A percentile compares a stretch with the other conserved stretches of the same genome.
These are phyloP conservation scores for Jimgerdemannia lactiflua DNA, from an alignment of 192 early-diverging fungal genomes.

Conservation along the genomic window DNA sequence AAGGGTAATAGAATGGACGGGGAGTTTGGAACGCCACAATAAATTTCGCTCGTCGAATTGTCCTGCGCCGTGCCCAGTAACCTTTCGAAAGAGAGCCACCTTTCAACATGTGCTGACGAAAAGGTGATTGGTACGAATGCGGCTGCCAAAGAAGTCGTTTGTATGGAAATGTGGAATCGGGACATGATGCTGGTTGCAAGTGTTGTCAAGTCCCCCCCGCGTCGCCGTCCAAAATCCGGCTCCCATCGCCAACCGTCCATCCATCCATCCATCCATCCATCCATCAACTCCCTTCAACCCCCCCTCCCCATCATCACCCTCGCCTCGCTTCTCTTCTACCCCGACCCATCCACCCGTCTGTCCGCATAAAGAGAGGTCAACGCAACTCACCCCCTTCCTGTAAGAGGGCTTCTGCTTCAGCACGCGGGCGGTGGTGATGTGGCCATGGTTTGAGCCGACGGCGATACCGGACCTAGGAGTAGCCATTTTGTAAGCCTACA, in stretches of 20 bases:
- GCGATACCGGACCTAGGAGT: constrained; percentile 80
- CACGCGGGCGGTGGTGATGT: constrained; percentile 76
- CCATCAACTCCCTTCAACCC: no score
- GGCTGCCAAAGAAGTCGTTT: no score
- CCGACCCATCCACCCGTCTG: not conserved
- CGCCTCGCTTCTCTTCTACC: not conserved
- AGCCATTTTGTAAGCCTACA: constrained; percentile 43
- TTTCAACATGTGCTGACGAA: not conserved
- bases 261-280: not conserved
- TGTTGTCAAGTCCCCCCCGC: not conserved
- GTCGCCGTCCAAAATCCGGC: not conserved
- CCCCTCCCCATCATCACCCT: not conserved
- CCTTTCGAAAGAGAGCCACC: not conserved
- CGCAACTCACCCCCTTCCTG: constrained; percentile 79
- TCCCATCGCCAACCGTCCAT: not conserved
- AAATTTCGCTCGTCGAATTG: not conserved
- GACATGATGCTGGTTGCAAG: no score
- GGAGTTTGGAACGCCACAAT: not conserved
- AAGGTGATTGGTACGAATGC: no score
- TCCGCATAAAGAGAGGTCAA: not conserved
- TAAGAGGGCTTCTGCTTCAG: constrained; percentile 67
- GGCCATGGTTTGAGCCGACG: constrained; percentile 91
- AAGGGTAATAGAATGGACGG: no score
- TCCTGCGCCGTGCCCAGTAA: not conserved
- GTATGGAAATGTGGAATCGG: no score